Evolutionary conservation across 139 green algal genomes (phyloP), one percentile per base, ranked within the genome.

Genomic region (Diplosphaera chodatii): DNA sequence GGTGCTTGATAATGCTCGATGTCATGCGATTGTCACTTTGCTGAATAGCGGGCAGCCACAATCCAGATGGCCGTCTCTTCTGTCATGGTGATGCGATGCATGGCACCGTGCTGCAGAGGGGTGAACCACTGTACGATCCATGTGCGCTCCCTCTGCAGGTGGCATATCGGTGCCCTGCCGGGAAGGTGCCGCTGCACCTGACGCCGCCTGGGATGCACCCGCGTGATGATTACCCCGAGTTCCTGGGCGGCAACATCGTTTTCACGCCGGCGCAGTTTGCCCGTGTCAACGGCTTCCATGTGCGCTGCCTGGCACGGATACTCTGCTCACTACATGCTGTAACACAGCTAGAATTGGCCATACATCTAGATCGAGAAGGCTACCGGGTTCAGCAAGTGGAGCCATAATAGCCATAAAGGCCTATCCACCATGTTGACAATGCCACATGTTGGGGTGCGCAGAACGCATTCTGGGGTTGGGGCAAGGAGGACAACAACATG

Each of bases 401-500:
- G 8, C 10, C 37, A 48, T 48, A 8, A 13, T 8, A 48, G 37
- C 13, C 10, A 21, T 8, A 21, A 13, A 48, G 10, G 10, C 10
- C 10, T 48, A 13, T 13, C 10, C 37, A 48, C 8, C 37, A 48
- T 48, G 37, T 8, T 21, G 37, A 13, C 37, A 8, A 48, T 21
- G 37, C 10, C 13, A n/a, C 37, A 48, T 48, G 10, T 48, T 48
- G 37, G 37, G 37, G 3, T 59, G 48, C 48, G 48, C 16, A 23
- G 18, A 3, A 59, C 48, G 4, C 18, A 59, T 59, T 59, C 25
- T 59, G 16, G 48, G 48, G 13, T 25, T 59, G 48, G 48, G 79
- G 76, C 28, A 70, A 70, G 21, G 79, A 82, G 62, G 79, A 84
- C 68, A 76, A 84, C 79, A 84, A 84, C 66, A 66, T 84, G 63